phyloP scores from a whole-genome alignment of 768 basidiomycete species.

The Suillus alpinus region DNA sequence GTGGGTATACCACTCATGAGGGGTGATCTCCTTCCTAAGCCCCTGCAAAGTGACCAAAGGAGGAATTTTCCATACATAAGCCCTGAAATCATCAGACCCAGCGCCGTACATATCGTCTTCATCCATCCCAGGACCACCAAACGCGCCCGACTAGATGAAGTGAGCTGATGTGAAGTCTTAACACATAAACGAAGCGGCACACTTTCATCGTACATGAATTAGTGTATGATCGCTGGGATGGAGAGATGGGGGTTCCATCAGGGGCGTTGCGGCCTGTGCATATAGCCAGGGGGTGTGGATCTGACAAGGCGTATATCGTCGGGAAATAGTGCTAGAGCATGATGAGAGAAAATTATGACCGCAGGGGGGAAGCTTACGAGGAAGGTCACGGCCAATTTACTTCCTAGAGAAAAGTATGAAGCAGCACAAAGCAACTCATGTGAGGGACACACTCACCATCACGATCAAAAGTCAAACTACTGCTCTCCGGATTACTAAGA shows the following conservation, averaged over 20 bases:
- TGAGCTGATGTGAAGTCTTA: not conserved
- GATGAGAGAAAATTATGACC: not conserved
- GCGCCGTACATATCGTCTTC: conserved; percentile 60
- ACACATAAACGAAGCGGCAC: conserved; percentile 2
- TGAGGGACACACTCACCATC: conserved; percentile 43
- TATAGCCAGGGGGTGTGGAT: conserved; percentile 67
- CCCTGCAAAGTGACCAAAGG: conserved; percentile 40
- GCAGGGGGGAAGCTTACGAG: conserved; percentile 42
- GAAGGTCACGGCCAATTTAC: conserved; percentile 62
- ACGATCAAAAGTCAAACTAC: conserved; percentile 65
- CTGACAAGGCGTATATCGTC: conserved; percentile 65
- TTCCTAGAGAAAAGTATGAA: conserved; percentile 39
- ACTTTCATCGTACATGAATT: conserved; percentile 84
- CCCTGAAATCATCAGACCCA: conserved; percentile 84
- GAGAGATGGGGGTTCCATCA: conserved; percentile 47
- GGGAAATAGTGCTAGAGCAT: conserved; percentile 58
- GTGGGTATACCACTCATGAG: conserved; percentile 43
- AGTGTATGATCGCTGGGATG: conserved; percentile 52
- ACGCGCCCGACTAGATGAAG: conserved; percentile 62
- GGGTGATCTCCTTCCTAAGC: conserved; percentile 43
- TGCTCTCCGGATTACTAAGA: conserved; percentile 62
- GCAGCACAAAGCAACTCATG: conserved; percentile 3
- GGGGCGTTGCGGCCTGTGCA: conserved; percentile 60
- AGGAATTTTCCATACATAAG: conserved; percentile 79
- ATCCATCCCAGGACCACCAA: conserved; percentile 57